Percentiles rank a stretch among this genome's conserved stretches.
These are phyloP conservation scores for Bjerkandera adusta DNA, from an alignment of 1,284 basidiomycete species.

Conservation along the genomic window DNA sequence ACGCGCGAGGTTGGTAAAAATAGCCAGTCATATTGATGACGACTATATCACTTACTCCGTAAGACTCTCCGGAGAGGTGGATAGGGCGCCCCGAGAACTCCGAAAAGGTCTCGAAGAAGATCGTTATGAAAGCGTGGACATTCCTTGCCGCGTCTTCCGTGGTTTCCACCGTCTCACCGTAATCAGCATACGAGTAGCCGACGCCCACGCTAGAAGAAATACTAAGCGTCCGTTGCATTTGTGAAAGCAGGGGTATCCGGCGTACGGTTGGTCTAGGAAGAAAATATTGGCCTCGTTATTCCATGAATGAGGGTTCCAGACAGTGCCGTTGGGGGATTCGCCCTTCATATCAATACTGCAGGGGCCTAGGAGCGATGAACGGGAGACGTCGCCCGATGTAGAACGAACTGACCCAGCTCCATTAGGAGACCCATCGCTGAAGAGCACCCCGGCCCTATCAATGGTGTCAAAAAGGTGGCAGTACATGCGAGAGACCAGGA, in stretches of 20 bases:
- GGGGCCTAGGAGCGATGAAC: slow-evolving; percentile 39
- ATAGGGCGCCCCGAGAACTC: slow-evolving; percentile 63
- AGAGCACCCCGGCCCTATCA: slow-evolving; percentile 59
- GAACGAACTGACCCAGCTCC: slow-evolving; percentile 39
- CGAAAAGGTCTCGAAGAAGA: slow-evolving; percentile 76
- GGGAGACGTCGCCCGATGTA: neutral
- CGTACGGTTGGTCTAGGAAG: slow-evolving; percentile 67
- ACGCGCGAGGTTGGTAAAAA: slow-evolving; percentile 29
- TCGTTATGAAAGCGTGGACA: slow-evolving; percentile 67
- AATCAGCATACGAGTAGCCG: slow-evolving; percentile 61
- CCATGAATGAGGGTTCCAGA: slow-evolving; percentile 66
- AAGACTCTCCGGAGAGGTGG: slow-evolving; percentile 73
- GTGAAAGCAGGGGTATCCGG: neutral
- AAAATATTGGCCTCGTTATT: slow-evolving; percentile 67
- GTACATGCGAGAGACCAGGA: slow-evolving; percentile 7
- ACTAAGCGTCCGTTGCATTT: slow-evolving; percentile 1
- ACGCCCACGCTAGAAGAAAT: slow-evolving; percentile 48
- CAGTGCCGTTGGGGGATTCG: slow-evolving; percentile 45
- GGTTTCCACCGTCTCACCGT: slow-evolving; percentile 54
- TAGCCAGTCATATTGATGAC: slow-evolving; percentile 29
- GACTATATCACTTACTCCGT: slow-evolving; percentile 43
- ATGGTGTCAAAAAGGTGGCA: neutral
- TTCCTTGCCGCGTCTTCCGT: slow-evolving; percentile 75
- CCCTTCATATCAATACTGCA: slow-evolving; percentile 53
- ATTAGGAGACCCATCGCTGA: slow-evolving; percentile 63